Evolutionary conservation across 768 basidiomycete species (phyloP).

Genomic region (Crucibulum laeve): DNA sequence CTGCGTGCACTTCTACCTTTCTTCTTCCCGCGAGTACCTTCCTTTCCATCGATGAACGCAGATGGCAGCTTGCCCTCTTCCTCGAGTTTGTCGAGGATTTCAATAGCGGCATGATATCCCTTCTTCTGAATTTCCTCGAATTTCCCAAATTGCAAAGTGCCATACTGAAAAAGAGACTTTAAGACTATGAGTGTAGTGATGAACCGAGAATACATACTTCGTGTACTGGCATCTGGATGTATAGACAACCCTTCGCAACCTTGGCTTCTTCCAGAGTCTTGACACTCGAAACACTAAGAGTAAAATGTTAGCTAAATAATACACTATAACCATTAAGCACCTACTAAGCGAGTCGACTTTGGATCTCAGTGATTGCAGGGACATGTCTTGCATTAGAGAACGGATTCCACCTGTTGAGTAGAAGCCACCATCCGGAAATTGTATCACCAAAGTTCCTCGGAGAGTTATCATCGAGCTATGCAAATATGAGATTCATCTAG

Average conservation of each 20-base stretch:
- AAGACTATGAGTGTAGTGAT: neutral
- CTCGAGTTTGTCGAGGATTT: conserved; percentile 72
- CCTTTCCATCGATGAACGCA: conserved; percentile 59
- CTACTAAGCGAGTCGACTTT: conserved; percentile 92
- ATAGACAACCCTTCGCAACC: conserved; percentile 79
- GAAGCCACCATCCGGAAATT: conserved; percentile 93
- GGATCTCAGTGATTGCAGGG: conserved; percentile 90
- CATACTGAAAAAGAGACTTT: conserved; percentile 49
- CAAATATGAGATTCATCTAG: conserved; percentile 3
- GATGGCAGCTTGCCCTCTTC: conserved; percentile 82
- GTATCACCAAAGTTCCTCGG: conserved; percentile 94
- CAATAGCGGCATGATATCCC: conserved; percentile 71
- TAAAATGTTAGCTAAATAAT: conserved; percentile 6
- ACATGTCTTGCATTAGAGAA: conserved; percentile 74
- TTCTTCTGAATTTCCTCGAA: conserved; percentile 85
- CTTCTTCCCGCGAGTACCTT: conserved; percentile 44
- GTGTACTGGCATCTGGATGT: conserved; percentile 94
- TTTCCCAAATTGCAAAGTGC: conserved; percentile 85
- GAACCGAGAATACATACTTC: conserved; percentile 43
- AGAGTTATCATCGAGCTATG: conserved; percentile 87
- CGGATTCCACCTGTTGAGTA: conserved; percentile 91
- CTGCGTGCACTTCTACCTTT: conserved; percentile 76
- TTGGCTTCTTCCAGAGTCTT: conserved; percentile 97
- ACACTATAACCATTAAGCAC: conserved; percentile 24
- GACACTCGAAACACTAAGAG: conserved; percentile 84